Conservation (phyloP, 2,329 filamentous ascomycete genomes). For the Sclerotinia minor region DNA sequence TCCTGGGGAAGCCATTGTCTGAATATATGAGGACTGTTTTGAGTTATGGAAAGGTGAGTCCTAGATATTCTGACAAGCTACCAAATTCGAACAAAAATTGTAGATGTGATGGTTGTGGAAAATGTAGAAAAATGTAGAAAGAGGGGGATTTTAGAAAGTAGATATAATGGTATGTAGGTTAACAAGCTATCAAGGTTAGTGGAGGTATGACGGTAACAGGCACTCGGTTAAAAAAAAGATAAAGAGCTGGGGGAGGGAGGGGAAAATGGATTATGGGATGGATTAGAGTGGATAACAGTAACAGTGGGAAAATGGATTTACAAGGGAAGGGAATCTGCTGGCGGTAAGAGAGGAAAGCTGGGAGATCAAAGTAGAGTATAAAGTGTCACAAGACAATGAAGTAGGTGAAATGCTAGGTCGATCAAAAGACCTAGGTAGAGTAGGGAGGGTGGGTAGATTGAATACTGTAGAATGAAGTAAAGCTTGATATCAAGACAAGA, state of each 20-base stretch:
- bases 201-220: neutral
- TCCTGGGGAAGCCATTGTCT: conserved; percentile 45
- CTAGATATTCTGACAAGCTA: neutral
- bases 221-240: neutral
- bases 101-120: neutral
- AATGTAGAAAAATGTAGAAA: neutral
- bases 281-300: too few species aligned
- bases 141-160: neutral
- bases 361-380: too few species aligned
- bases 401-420: neutral
- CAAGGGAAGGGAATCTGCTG: conserved; percentile 10
- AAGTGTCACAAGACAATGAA: neutral
- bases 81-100: neutral
- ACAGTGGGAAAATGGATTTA: neutral
- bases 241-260: conserved; percentile 9
- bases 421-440: too few species aligned
- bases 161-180: neutral
- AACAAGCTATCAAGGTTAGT: neutral
- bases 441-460: too few species aligned
- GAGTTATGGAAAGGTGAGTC: too few species aligned
- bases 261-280: neutral
- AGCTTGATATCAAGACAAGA: too few species aligned
- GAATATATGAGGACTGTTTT: conserved; percentile 16
- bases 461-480: too few species aligned
- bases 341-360: conserved; percentile 9